A percentile compares a stretch with the other conserved stretches of the same genome.
phyloP scores from a whole-genome alignment of 2,329 filamentous ascomycete genomes.

The Aspergillus uvarum region DNA sequence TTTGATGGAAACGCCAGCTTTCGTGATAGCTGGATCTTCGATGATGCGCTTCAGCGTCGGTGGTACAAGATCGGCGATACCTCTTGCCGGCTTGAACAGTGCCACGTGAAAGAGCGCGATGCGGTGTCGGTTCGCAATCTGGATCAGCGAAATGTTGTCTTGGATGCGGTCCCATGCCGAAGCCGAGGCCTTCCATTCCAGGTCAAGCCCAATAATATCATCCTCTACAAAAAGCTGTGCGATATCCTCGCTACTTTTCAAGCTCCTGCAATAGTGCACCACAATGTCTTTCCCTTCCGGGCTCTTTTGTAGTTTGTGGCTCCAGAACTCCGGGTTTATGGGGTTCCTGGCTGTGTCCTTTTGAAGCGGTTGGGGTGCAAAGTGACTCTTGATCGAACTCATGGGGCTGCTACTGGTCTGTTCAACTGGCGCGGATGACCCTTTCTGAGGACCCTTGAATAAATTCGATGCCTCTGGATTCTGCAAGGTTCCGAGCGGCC shows the following conservation, averaged over 20 bases:
- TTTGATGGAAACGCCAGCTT: slow-evolving; percentile 74
- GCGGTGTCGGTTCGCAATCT: slow-evolving; percentile 73
- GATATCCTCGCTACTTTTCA: slow-evolving; percentile 65
- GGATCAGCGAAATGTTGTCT: slow-evolving; percentile 75
- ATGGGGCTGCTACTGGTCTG: not conserved
- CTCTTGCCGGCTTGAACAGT: slow-evolving; percentile 51
- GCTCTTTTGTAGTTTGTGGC: slow-evolving; percentile 46
- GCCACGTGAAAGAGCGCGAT: slow-evolving; percentile 83
- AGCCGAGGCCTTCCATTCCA: slow-evolving; percentile 73
- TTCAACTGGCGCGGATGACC: not conserved
- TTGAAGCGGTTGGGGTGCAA: not conserved
- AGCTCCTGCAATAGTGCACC: slow-evolving; percentile 75
- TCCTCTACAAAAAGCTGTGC: slow-evolving; percentile 66
- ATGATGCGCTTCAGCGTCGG: slow-evolving; percentile 71
- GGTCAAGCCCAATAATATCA: slow-evolving; percentile 77
- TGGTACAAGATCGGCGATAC: slow-evolving; percentile 59
- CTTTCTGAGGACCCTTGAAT: not conserved
- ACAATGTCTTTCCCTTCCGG: slow-evolving; percentile 55
- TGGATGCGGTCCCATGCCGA: slow-evolving; percentile 53
- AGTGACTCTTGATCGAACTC: too few species aligned
- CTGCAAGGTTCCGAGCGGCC: not conserved
- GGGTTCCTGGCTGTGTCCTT: not conserved
- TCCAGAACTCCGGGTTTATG: slow-evolving; percentile 30
- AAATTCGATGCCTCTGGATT: not conserved
- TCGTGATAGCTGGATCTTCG: slow-evolving; percentile 67